A percentile compares a stretch with the other conserved stretches of the same genome.
Evolutionary conservation across 179 eudicot genomes (phyloP).

Genomic region (Spergularia azorica): DNA sequence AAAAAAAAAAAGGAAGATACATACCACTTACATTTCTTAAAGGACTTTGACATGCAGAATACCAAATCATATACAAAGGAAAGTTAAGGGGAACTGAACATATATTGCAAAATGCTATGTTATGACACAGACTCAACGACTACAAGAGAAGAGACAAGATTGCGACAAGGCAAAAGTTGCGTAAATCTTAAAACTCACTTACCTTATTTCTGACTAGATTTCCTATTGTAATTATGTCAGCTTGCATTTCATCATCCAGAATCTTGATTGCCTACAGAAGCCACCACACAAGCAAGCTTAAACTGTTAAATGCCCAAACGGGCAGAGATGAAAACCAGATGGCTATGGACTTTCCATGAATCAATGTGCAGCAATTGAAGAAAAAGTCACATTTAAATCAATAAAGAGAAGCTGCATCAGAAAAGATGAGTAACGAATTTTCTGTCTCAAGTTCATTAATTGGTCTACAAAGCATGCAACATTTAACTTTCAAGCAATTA

Average conservation of each 20-base stretch:
- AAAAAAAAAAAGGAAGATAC: not conserved
- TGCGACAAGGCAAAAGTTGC: not conserved
- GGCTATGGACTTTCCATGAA: not conserved
- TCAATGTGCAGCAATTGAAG: not conserved
- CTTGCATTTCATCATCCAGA: slow-evolving; percentile 91
- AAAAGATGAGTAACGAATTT: not conserved
- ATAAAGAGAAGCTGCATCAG: not conserved
- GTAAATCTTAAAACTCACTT: not conserved
- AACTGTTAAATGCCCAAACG: not conserved
- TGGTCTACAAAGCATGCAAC: not conserved
- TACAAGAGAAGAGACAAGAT: not conserved
- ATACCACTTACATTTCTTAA: not conserved
- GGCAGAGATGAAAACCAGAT: not conserved
- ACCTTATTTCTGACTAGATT: slow-evolving; percentile 86
- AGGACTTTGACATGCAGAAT: not conserved
- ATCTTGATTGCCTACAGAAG: slow-evolving; percentile 77
- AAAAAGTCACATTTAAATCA: not conserved
- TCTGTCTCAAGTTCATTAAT: not conserved
- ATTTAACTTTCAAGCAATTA: not conserved
- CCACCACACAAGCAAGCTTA: slow-evolving; percentile 6
- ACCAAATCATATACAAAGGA: not conserved
- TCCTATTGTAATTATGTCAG: slow-evolving; percentile 88
- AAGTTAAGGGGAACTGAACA: not conserved
- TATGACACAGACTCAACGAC: not conserved
- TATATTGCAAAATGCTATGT: not conserved